Base-by-base conservation (phyloP, 192 early-diverging fungal species). In the Rhizoclosmatium globosum region DNA sequence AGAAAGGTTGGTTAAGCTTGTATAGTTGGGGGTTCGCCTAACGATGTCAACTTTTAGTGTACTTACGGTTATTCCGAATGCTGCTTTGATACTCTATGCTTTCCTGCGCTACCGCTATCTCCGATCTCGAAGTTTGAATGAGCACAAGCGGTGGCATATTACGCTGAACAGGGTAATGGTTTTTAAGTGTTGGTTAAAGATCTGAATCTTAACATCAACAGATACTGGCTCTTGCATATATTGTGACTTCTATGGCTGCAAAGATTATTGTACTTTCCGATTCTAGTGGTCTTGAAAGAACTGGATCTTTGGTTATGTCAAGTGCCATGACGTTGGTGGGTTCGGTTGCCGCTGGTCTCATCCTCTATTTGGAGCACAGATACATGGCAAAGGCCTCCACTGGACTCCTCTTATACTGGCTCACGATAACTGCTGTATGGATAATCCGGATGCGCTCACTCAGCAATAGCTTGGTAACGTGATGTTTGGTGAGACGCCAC, bases 321-420 rank as follows among this genome's bases (percentile, higher is more conserved):
- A 41, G 9, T 44, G 21, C 43, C 15, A 23, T 46, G n/a, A 11
- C 41, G 11, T n/a, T 76, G 42, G 11, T 76, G 50, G 74, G 42
- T 2, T 76, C 74, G 23, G n/a, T 46, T 0, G 58, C 62, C 2
- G 74, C 46, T 45, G 39, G 39, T 0, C 38, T 43, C n/a, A 41
- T 65, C 1, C 74, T 76, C 21, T 64, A 23, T 45, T 13, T 78
- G 2, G 79, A 81, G 65, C 79, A 81, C 59, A 69, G 65, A 1
- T 64, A 66, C 11, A 21, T 74, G 44, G 21, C 53, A 15, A 73
- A 74, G 2, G 43, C 79, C 2, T 79, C 79, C 3, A 81, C 79
- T 31, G 62, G 50, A 1, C 71, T 81, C 9, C 46, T 81, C 48
- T 39, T 69, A 15, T 81, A 81, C 68, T 81, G 79, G 79, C 64